Evolutionary conservation across 2,329 filamentous ascomycete species (phyloP).

Genomic region (Neopestalotiopsis sp.): DNA sequence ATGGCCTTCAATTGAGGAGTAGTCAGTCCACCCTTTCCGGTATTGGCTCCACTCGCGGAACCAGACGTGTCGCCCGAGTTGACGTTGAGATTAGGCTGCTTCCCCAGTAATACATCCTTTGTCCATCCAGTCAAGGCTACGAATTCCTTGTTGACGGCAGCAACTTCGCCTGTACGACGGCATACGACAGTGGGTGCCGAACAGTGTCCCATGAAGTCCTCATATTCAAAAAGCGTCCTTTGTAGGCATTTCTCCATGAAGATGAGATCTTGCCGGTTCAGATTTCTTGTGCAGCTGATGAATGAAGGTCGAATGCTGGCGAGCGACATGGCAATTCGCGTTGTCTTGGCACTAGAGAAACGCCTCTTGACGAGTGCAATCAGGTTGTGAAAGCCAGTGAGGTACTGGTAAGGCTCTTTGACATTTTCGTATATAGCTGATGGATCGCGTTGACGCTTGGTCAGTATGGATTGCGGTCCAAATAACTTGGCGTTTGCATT

Average conservation of each 20-base stretch:
- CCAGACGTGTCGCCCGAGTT: slow-evolving; percentile 68
- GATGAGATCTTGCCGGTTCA: slow-evolving; percentile 86
- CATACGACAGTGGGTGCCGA: slow-evolving; percentile 92
- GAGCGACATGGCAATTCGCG: slow-evolving; percentile 85
- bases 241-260: slow-evolving; percentile 99
- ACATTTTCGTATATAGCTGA: slow-evolving; percentile 88
- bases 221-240: slow-evolving; percentile 88
- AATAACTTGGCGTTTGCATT: slow-evolving; percentile 41
- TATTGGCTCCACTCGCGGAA: slow-evolving; percentile 45
- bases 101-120: slow-evolving; percentile 85
- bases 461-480: slow-evolving; percentile 56
- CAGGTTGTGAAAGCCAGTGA: slow-evolving; percentile 86
- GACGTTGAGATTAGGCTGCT: slow-evolving; percentile 85
- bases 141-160: slow-evolving; percentile 94
- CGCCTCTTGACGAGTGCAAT: slow-evolving; percentile 80
- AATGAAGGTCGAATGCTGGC: slow-evolving; percentile 92
- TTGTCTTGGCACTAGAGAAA: slow-evolving; percentile 76
- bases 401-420: slow-evolving; percentile 90
- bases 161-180: slow-evolving; percentile 91
- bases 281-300: slow-evolving; percentile 87
- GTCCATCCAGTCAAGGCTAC: slow-evolving; percentile 95
- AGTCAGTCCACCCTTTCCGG: slow-evolving; percentile 48
- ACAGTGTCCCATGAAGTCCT: slow-evolving; percentile 87
- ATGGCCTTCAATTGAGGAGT: slow-evolving; percentile 58
- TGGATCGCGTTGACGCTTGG: slow-evolving; percentile 72